Conservation (phyloP, 768 basidiomycete species). For the Pholiota conissans region DNA sequence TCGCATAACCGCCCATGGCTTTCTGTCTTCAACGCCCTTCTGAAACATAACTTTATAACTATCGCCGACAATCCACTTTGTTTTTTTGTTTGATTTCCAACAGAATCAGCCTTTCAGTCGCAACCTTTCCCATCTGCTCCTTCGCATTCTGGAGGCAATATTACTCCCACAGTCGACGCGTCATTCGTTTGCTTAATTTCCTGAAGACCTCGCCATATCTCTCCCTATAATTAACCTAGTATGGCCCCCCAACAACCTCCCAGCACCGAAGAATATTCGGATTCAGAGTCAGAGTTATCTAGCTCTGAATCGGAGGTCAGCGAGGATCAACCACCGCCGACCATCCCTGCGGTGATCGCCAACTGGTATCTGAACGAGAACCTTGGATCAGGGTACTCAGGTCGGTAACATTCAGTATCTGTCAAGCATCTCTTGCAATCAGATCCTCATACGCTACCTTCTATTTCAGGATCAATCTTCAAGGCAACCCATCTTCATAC, state of each 20-base stretch:
- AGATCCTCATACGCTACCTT: background rate
- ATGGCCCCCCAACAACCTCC: constrained; percentile 5
- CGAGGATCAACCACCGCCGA: constrained; percentile 15
- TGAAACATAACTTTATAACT: background rate
- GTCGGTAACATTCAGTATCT: constrained; percentile 31
- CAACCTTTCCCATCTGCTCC: background rate
- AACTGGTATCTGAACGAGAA: constrained; percentile 62
- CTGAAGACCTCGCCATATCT: background rate
- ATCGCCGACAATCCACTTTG: background rate
- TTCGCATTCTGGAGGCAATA: background rate
- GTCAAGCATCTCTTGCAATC: background rate
- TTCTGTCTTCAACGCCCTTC: background rate
- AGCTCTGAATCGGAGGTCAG: constrained; percentile 15
- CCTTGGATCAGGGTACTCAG: constrained; percentile 75
- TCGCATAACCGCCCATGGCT: background rate
- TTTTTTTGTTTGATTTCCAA: too few relatives aligned
- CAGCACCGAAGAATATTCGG: constrained; percentile 16
- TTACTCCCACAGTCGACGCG: constrained; percentile 10
- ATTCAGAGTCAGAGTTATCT: background rate
- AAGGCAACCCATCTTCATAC: constrained; percentile 59
- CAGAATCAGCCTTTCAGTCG: background rate
- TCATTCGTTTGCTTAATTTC: background rate
- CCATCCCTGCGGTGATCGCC: constrained; percentile 44
- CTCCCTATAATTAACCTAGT: background rate
- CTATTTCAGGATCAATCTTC: constrained; percentile 62